Evolutionary conservation across 495 filamentous ascomycete species (phyloP), one percentile per base, ranked within the genome.

Genomic region (Apiosordaria backusii): DNA sequence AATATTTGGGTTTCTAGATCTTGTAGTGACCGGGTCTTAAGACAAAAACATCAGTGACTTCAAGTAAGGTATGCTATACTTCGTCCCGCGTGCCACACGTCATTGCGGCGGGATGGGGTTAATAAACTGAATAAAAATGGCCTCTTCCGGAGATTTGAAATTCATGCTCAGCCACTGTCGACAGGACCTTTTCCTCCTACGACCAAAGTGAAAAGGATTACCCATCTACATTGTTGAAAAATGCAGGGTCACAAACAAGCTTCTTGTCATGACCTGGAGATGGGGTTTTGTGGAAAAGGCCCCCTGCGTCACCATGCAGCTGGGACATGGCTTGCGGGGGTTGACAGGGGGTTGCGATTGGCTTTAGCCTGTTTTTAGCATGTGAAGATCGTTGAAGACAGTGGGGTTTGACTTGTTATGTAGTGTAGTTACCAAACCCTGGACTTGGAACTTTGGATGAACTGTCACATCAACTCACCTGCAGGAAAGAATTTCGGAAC

Each of bases 321-420:
- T 19, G 52, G 52, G 22, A 55, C n/a, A 15, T 19, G 22, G 22
- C 6, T 50, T 22, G 52, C 2, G 22, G 52, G 15, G 19, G 22
- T 23, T 21, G 22, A 55, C 52, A 55, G 22, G 52, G 52, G 9
- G 18, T 55, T 55, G 35, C 52, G 15, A 55, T 55, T 55, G 52
- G 19, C n/a, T 55, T 19, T 15, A n/a, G 21, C 15, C 26, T 19
- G 13, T 0, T 22, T 58, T 21, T 25, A 3, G 54, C 62, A 64
- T 64, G 62, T 64, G 62, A 64, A 64, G 62, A 59, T 57, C 59
- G 29, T 23, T 26, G n/a, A n/a, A 21, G 18, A 55, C 35, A 55
- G 52, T 55, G 52, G 52, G 52, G n/a, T 18, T 55, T 18, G 19
- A 18, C n/a, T 45, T 7, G 35, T 9, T 35, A 10, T 5, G 29